Base-by-base conservation (phyloP, 2,329 filamentous ascomycete genomes). In the Aspergillus aculeatus region DNA sequence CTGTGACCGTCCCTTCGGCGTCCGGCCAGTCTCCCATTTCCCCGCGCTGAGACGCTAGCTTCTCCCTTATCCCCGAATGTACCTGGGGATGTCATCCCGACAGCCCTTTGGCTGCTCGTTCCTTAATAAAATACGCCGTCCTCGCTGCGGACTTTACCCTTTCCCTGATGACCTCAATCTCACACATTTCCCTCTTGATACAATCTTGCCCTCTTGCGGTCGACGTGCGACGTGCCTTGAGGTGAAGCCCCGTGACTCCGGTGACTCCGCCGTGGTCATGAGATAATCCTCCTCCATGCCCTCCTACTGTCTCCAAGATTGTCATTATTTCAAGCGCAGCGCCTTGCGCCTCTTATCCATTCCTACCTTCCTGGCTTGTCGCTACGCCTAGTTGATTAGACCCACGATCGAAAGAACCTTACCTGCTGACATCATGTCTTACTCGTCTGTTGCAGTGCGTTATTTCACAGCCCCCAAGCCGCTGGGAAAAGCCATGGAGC, bases 271-370 rank as follows among this genome's bases (percentile, higher is more conserved):
- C 55, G 56, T 44, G 61, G 61, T 64, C 63, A 66, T 69, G 79
- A 78, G 83, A 81, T 83, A 81, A 68, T 66, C 61, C 38, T 44
- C 52, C 52, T 67, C 73, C 67, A 96, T 96, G 91, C 90, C 90
- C 82, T 78, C 83, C 70, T 94, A 91, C 77, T 96, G 82, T 77
- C 81, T 91, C 59, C 89, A 95, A 83, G 90, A 96, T 78, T 96
- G 90, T 72, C 91, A 96, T 76, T 96, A 96, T 80, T 96, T 96
- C 80, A 95, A 91, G 82, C 91, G 91, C 82, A 96, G 89, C 77
- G 90, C 91, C 73, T 81, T 96, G 80, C 91, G 91, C 82, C 88
- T 92, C 73, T 82, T 96, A 69, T 94, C 90, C 73, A 87, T 96
- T 69, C 85, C 87, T 79, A 96, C 90, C 69, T 84, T 81, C 71